phyloP scores from a whole-genome alignment of 139 green algal species.

The Closterium sp. region DNA sequence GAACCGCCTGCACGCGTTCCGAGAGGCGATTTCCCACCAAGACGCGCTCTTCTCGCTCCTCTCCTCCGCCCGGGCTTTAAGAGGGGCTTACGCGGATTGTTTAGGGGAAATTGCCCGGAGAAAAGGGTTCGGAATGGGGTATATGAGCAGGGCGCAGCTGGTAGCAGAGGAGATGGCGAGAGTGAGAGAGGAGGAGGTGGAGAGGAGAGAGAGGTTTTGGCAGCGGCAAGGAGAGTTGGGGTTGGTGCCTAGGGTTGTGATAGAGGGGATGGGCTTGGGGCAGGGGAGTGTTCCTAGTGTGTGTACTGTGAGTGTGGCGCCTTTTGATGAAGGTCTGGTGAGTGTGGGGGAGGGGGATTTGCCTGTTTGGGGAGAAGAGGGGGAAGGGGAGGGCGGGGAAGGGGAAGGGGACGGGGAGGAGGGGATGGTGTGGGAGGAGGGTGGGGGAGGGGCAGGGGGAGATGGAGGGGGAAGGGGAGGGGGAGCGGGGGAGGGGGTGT shows the following conservation, averaged over 20 bases:
- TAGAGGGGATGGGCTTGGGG: slow-evolving; percentile 67
- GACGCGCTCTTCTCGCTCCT: slow-evolving; percentile 71
- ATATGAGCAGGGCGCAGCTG: slow-evolving; percentile 61
- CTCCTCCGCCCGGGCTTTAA: slow-evolving; percentile 61
- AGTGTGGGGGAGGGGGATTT: neutral
- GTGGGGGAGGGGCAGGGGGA: neutral
- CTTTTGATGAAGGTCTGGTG: slow-evolving; percentile 41
- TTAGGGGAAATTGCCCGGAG: slow-evolving; percentile 81
- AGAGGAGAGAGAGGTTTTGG: slow-evolving; percentile 63
- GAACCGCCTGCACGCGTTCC: slow-evolving; percentile 73
- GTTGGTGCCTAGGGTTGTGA: slow-evolving; percentile 61
- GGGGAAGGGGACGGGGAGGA: slow-evolving; percentile 9
- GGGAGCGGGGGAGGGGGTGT: neutral
- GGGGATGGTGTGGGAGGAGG: neutral
- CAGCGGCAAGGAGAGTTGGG: slow-evolving; percentile 49
- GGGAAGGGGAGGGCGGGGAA: neutral
- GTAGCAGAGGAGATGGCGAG: slow-evolving; percentile 76
- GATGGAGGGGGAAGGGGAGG: neutral
- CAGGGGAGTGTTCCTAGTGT: slow-evolving; percentile 57
- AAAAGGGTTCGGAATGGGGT: slow-evolving; percentile 59
- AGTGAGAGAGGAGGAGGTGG: slow-evolving; percentile 69
- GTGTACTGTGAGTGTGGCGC: slow-evolving; percentile 64
- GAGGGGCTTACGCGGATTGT: slow-evolving; percentile 73
- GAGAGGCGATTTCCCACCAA: slow-evolving; percentile 60
- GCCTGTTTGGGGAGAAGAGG: neutral